Conservation (phyloP, 148 eudicot species). For the Talinum fruticosum region DNA sequence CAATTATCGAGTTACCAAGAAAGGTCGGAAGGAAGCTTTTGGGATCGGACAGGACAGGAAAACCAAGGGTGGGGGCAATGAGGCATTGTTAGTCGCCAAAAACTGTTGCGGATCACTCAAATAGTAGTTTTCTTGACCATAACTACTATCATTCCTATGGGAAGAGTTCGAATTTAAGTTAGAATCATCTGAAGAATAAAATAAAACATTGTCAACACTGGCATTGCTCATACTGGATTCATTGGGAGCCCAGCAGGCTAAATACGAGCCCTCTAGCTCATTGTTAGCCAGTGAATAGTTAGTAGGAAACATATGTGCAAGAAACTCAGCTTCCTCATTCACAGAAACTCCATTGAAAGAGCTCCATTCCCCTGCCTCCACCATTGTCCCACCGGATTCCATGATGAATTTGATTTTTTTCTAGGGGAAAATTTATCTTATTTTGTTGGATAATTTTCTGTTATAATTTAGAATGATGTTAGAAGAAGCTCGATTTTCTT, state of each 20-base stretch:
- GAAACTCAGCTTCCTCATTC: slow-evolving; percentile 57
- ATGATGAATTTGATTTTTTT: slow-evolving; percentile 17
- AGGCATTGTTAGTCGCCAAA: slow-evolving; percentile 17
- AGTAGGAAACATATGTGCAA: slow-evolving; percentile 55
- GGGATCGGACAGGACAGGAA: slow-evolving; percentile 12
- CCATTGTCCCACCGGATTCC: slow-evolving; percentile 34
- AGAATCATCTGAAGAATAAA: slow-evolving; percentile 23
- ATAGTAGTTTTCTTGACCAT: slow-evolving; percentile 27
- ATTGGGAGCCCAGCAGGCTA: slow-evolving; percentile 15
- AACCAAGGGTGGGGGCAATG: slow-evolving; percentile 37
- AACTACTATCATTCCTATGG: slow-evolving; percentile 28
- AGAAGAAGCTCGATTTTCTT: slow-evolving; percentile 27
- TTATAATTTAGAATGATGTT: slow-evolving; percentile 9
- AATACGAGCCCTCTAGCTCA: slow-evolving; percentile 22
- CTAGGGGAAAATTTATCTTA: not conserved
- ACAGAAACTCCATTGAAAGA: slow-evolving; percentile 41
- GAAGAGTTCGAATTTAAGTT: slow-evolving; percentile 28
- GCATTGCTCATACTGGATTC: slow-evolving; percentile 14
- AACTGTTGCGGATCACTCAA: slow-evolving; percentile 20
- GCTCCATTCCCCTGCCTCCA: slow-evolving; percentile 50
- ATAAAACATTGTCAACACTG: slow-evolving; percentile 14
- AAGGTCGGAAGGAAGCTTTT: slow-evolving; percentile 17
- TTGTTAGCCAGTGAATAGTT: slow-evolving; percentile 32
- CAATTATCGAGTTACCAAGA: slow-evolving; percentile 17
- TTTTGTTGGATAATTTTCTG: not conserved